Conservation (phyloP, 2,329 filamentous ascomycete species). For the Exophiala bonariae region DNA sequence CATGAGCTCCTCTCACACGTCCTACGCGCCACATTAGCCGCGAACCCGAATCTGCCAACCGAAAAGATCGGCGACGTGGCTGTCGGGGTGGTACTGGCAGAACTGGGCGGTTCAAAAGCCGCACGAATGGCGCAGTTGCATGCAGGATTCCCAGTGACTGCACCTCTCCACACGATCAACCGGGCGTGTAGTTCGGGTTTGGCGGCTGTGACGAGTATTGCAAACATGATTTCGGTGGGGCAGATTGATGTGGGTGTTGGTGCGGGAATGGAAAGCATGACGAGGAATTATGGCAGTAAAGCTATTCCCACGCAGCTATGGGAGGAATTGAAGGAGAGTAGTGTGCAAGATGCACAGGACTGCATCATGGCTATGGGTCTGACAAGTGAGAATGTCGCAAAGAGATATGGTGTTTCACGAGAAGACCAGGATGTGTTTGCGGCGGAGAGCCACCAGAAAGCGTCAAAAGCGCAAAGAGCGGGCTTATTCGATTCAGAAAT, state of each 20-base stretch:
- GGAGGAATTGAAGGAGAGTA: constrained; percentile 67
- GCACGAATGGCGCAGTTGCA: constrained; percentile 89
- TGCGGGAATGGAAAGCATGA: constrained; percentile 96
- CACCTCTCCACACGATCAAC: constrained; percentile 83
- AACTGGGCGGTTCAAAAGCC: constrained; percentile 87
- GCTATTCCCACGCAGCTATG: constrained; percentile 85
- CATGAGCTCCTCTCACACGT: constrained; percentile 75
- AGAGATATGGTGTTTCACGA: constrained; percentile 70
- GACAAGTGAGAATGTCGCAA: constrained; percentile 85
- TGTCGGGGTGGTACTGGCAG: constrained; percentile 85
- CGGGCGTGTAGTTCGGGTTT: constrained; percentile 80
- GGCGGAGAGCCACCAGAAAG: constrained; percentile 70
- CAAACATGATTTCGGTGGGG: constrained; percentile 72
- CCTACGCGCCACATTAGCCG: constrained; percentile 67
- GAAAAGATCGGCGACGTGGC: constrained; percentile 74
- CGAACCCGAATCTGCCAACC: constrained; percentile 71
- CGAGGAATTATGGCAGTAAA: constrained; percentile 77
- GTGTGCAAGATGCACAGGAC: constrained; percentile 70
- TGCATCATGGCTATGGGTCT: constrained; percentile 95
- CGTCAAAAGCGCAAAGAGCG: constrained; percentile 65
- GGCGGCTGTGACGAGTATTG: constrained; percentile 72
- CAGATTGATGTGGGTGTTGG: constrained; percentile 74
- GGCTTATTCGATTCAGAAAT: constrained; percentile 79
- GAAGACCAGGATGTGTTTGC: constrained; percentile 83
- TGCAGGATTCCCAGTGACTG: constrained; percentile 70